These are phyloP conservation scores for Trypanosoma lewisi DNA, from an alignment of 208 protist species.

Conservation along the genomic window DNA sequence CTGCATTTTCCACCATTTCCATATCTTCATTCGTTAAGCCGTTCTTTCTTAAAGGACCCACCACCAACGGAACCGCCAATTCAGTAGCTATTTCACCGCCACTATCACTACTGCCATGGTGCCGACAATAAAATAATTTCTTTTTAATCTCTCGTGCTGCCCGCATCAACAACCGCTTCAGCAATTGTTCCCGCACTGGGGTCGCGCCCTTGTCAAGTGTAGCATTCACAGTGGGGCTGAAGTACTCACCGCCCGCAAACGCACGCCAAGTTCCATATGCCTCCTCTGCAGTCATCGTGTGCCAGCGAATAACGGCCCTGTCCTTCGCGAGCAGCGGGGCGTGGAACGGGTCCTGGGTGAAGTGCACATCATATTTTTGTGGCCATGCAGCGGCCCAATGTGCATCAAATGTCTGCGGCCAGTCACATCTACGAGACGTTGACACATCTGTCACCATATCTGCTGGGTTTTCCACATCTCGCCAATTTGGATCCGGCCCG, in stretches of 20 bases:
- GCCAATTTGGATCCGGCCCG: conserved; percentile 4
- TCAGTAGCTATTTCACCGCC: background rate
- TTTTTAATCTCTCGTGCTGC: conserved; percentile 34
- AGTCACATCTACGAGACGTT: conserved; percentile 39
- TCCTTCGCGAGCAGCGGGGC: conserved; percentile 73
- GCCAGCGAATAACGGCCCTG: conserved; percentile 52
- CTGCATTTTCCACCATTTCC: background rate
- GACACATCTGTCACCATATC: background rate
- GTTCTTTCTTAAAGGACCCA: background rate
- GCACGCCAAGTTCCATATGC: conserved; percentile 75
- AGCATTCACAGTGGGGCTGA: conserved; percentile 60
- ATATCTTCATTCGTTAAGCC: background rate
- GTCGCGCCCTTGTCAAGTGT: conserved; percentile 64
- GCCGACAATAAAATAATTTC: background rate
- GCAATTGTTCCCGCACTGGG: conserved; percentile 68
- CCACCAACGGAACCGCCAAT: background rate
- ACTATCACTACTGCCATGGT: background rate
- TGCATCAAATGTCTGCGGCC: conserved; percentile 68
- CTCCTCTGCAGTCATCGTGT: conserved; percentile 38
- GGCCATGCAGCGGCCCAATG: conserved; percentile 48
- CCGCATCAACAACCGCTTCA: conserved; percentile 44
- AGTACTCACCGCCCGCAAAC: conserved; percentile 80
- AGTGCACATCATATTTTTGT: conserved; percentile 55
- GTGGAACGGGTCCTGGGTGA: conserved; percentile 74
- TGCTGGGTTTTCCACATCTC: background rate